Evolutionary conservation across 2,329 filamentous ascomycete species (phyloP), one percentile per base, ranked within the genome.

Genomic region (Botrytis fabae): DNA sequence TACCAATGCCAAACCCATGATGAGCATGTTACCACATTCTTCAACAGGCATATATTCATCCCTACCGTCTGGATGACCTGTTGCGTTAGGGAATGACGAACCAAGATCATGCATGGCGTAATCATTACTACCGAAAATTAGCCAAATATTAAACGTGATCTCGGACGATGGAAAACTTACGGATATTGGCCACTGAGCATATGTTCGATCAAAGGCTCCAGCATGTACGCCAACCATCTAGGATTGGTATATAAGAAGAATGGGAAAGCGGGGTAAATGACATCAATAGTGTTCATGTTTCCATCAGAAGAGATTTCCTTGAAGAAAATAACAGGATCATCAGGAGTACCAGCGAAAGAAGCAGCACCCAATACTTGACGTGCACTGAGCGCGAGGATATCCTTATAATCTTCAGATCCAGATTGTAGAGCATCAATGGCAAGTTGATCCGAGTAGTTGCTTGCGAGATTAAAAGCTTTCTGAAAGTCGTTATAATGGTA

Each of bases 221-320:
- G 84, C 4, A 95, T 85, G 79, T 95, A 95, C 1, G 90, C 91
- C 73, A 95, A 84, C 92, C 93, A 95, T 73, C 89, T 86, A 3
- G 93, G 93, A 77, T 95, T 94, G 28, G 93, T 94, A 80, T 95
- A 96, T 32, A 95, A 81, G 84, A 95, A 95, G 85, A 95, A 96
- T 0, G 93, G 93, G 82, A 94, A 95, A 0, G 93, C 88, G 0
- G 93, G 93, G 84, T 94, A 96, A 78, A 97, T 95, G 73, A 97
- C 92, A 83, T 95, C 93, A 18, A 96, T 92, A 0, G 93, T 96
- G 80, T 96, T 93, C 81, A 91, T 91, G 78, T 97, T 95, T 6
- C 93, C 93, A 78, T 95, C 92, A 3, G 92, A 94, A 1, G 92
- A 94, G 72, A 96, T 95, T 81, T 96, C 93, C 80, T 96, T 96